Conservation (phyloP, 192 early-diverging fungal species). For the Umbelopsis sp. region DNA sequence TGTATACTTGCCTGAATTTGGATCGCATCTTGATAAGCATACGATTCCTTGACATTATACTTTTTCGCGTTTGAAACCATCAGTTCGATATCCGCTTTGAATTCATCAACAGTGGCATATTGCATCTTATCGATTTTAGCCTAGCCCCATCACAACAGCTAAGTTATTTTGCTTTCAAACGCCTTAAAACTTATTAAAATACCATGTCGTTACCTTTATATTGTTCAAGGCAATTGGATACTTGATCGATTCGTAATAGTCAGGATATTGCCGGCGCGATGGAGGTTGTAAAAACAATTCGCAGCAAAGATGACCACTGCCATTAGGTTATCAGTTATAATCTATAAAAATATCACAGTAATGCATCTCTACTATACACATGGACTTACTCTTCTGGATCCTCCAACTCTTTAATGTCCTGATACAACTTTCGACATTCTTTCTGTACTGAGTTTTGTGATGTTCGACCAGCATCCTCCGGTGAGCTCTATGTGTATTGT, state of each 20-base stretch:
- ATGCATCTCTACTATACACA: neutral
- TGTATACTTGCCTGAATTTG: slow-evolving; percentile 41
- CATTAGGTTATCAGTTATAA: neutral
- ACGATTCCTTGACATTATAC: slow-evolving; percentile 52
- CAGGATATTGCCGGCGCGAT: slow-evolving; percentile 42
- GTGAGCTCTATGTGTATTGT: neutral
- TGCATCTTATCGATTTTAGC: slow-evolving; percentile 31
- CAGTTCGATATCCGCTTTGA: slow-evolving; percentile 46
- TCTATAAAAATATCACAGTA: neutral
- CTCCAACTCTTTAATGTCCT: slow-evolving; percentile 16
- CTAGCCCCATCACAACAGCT: slow-evolving; percentile 18
- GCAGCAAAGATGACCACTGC: slow-evolving; percentile 37
- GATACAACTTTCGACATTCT: neutral
- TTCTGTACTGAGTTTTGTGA: neutral
- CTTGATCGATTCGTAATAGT: slow-evolving; percentile 56
- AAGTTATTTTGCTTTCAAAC: no score
- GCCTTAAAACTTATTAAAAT: no score
- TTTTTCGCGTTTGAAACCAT: slow-evolving; percentile 55
- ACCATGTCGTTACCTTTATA: slow-evolving; percentile 36
- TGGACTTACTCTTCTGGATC: slow-evolving; percentile 28
- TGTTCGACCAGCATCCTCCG: neutral
- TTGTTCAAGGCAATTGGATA: slow-evolving; percentile 57
- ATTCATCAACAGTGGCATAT: slow-evolving; percentile 29
- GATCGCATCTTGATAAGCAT: slow-evolving; percentile 49
- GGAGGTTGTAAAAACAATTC: slow-evolving; percentile 43